Conservation (phyloP, 1,139 yeast species). For the Kluyveromyces sp. region DNA sequence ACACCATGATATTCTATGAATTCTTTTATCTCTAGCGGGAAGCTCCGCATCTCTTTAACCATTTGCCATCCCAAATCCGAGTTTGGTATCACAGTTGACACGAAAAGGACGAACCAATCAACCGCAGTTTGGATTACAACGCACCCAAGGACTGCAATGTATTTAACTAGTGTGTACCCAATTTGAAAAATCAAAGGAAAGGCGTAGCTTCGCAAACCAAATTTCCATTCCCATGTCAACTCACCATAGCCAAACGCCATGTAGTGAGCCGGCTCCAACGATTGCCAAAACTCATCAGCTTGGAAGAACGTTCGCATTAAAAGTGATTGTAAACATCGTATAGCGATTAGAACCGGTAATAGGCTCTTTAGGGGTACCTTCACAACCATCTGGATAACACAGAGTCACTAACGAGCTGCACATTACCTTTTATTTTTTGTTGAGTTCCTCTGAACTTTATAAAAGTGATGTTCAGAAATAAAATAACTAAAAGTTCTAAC, state of each 20-base stretch:
- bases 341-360: constrained; percentile 20
- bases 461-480: too few relatives aligned
- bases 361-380: not conserved
- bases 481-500: too few relatives aligned
- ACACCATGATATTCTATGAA: constrained; percentile 31
- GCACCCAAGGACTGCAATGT: constrained; percentile 1
- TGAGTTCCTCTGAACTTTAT: too few relatives aligned
- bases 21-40: constrained; percentile 8
- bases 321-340: constrained; percentile 57
- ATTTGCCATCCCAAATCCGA: constrained; percentile 19
- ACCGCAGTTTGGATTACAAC: constrained; percentile 1
- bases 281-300: constrained; percentile 93
- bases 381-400: not conserved
- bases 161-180: constrained; percentile 15
- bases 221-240: constrained; percentile 91
- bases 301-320: constrained; percentile 73
- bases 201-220: constrained; percentile 64
- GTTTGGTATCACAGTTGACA: constrained; percentile 8
- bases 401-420: too few relatives aligned
- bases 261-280: constrained; percentile 84
- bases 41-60: constrained; percentile 14
- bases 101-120: constrained; percentile 3
- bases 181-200: constrained; percentile 64
- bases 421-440: too few relatives aligned
- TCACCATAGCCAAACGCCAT: constrained; percentile 74